Evolutionary conservation across 768 basidiomycete genomes (phyloP), one percentile per base, ranked within the genome.

Genomic region (Termitomyces sp.): DNA sequence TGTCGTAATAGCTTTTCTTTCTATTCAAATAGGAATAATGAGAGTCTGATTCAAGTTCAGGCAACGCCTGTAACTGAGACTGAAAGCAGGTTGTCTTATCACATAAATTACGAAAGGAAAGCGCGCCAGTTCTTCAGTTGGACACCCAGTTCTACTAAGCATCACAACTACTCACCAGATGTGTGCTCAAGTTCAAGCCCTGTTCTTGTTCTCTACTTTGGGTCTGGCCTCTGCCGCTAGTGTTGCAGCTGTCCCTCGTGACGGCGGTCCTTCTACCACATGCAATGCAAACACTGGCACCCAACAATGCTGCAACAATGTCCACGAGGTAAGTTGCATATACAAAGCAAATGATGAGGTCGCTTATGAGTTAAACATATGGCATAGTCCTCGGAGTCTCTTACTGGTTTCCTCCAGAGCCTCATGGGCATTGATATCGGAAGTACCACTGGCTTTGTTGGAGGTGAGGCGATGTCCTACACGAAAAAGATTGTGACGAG

Each of bases 111-210:
- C 42, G 38, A 19, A 26, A 45, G 30, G 10, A 46, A 35, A 44
- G 32, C 34, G 26, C 17, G 5, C 22, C 15, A n/a, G 3, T 42
- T 55, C 55, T 50, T 50, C 53, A 55, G 59, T 57, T 19, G 54
- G 49, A 52, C 51, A 58, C 14, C 48, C 38, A 63, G 57, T 58
- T 56, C 57, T 56, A 57, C 53, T 54, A 43, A 54, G n/a, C 60
- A 49, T 47, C 11, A 6, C 48, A 56, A n/a, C n/a, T n/a, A 48
- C 46, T 40, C 32, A 43, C 30, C 51, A 28, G n/a, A 59, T 61
- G 60, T 59, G 55, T 45, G 45, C 50, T 50, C 60, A 56, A 30
- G 17, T 48, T 50, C 38, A 51, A 37, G 46, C 53, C 22, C 34
- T 58, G 24, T 58, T 54, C 52, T 51, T 56, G 28, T 42, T 57